Base-by-base conservation (phyloP, 257 asterid genomes). In the Thymus quinquecostatus region DNA sequence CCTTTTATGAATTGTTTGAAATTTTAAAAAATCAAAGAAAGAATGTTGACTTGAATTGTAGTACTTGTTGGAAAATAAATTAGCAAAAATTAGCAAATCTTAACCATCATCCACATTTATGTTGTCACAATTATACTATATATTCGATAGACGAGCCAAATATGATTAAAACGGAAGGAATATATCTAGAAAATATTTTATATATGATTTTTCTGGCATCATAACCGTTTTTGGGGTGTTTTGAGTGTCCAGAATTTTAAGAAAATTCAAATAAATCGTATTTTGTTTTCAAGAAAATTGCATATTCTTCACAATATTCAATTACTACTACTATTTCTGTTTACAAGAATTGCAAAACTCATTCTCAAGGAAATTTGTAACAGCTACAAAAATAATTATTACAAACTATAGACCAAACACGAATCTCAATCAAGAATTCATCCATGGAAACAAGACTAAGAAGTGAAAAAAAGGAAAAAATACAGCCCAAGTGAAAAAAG, bases 401-500 rank as follows among this genome's bases (percentile, higher is more conserved):
- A 72, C 78, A 68, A 12, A 51, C 27, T 32, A 58, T 4, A 58
- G 12, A 58, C 44, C 73, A 32, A 66, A 62, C 63, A 56, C 66
- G 56, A 77, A 78, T 41, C 40, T 32, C 8, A 34, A 70, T 43
- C 28, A 53, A 72, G 55, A 38, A 27, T 60, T 54, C 9, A 44
- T 72, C n/a, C 34, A 43, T 11, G 3, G 10, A 10, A 54, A 45
- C 4, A 2, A 10, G 14, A 54, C 8, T 1, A n/a, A 12, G 44
- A 38, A 6, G 44, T 38, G 41, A 70, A 53, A 1, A 3, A 2
- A 38, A 32, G 13, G 12, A 12, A 36, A 69, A 44, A 40, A 7
- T 47, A 13, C 34, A 68, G 61, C 75, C 48, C 54, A 2, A 77
- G n/a, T 66, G 28, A 45, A 45, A 50, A 21, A 67, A 78, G 54